A percentile compares a stretch with the other conserved stretches of the same genome.
These are phyloP conservation scores for Fraxinus sp. DNA, from an alignment of 305 asterid genomes.

Conservation along the genomic window DNA sequence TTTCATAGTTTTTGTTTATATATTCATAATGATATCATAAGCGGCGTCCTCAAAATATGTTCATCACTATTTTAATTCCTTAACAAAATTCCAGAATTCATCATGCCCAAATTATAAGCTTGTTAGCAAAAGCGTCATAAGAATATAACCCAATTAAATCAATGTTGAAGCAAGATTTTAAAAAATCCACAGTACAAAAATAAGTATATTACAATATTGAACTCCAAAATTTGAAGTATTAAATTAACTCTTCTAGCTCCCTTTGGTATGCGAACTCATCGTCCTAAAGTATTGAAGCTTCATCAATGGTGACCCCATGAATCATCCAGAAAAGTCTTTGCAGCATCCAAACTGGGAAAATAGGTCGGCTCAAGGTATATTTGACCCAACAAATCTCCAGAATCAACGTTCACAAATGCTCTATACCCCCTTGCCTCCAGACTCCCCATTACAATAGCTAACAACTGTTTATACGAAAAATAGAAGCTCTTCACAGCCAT, in stretches of 20 bases:
- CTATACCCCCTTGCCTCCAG: slow-evolving; percentile 60
- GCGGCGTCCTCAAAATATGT: no score
- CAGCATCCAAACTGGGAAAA: slow-evolving; percentile 84
- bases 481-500: slow-evolving; percentile 70
- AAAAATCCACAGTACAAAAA: neutral
- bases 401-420: slow-evolving; percentile 27
- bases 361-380: slow-evolving; percentile 78
- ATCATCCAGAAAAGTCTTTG: neutral
- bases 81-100: neutral
- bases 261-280: neutral
- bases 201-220: neutral
- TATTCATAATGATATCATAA: no score
- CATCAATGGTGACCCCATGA: neutral
- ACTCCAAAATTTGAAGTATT: neutral
- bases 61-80: neutral
- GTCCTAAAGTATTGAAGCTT: neutral
- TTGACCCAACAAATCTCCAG: slow-evolving; percentile 57
- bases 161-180: neutral
- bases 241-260: neutral
- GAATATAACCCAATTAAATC: neutral
- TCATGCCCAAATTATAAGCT: neutral
- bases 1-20: no score
- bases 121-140: neutral
- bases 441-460: slow-evolving; percentile 79
- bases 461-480: slow-evolving; percentile 64